Conservation (phyloP, 257 asterid genomes). For the Knoxia roxburghii region DNA sequence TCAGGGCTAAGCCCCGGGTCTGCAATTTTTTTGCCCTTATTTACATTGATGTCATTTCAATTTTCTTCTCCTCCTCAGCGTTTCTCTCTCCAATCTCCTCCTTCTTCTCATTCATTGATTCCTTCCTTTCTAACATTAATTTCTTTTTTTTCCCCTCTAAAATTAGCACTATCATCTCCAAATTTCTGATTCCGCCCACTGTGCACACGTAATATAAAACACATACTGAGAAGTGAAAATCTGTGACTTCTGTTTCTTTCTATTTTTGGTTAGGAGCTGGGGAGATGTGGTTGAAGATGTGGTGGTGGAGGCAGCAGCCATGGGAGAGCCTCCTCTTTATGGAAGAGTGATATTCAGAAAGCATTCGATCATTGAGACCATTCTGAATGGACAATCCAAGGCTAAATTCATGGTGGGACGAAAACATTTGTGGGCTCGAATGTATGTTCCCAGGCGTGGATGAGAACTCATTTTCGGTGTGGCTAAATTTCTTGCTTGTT, state of each 20-base stretch:
- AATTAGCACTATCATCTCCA: too few relatives aligned
- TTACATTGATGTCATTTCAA: too few relatives aligned
- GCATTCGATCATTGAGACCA: background rate
- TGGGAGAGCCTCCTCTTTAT: slow-evolving; percentile 7
- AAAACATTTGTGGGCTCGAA: slow-evolving; percentile 22
- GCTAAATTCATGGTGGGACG: slow-evolving; percentile 18
- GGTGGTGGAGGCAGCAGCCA: slow-evolving; percentile 10
- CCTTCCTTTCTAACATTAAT: too few relatives aligned
- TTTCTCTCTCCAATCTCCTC: too few relatives aligned
- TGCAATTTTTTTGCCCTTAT: too few relatives aligned
- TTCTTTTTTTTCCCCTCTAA: too few relatives aligned
- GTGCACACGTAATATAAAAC: background rate
- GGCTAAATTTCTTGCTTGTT: background rate
- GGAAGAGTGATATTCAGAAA: slow-evolving; percentile 12
- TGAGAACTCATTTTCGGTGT: slow-evolving; percentile 1
- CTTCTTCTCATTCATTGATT: too few relatives aligned
- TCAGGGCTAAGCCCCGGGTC: too few relatives aligned
- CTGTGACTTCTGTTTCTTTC: too few relatives aligned
- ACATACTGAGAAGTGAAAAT: background rate
- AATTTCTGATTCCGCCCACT: too few relatives aligned
- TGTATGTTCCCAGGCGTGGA: slow-evolving; percentile 16
- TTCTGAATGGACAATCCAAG: slow-evolving; percentile 19
- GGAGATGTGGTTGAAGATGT: slow-evolving; percentile 22
- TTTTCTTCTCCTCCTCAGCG: too few relatives aligned
- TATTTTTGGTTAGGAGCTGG: slow-evolving; percentile 7